Conservation (phyloP, 495 filamentous ascomycete species). For the Penicillium soppii region DNA sequence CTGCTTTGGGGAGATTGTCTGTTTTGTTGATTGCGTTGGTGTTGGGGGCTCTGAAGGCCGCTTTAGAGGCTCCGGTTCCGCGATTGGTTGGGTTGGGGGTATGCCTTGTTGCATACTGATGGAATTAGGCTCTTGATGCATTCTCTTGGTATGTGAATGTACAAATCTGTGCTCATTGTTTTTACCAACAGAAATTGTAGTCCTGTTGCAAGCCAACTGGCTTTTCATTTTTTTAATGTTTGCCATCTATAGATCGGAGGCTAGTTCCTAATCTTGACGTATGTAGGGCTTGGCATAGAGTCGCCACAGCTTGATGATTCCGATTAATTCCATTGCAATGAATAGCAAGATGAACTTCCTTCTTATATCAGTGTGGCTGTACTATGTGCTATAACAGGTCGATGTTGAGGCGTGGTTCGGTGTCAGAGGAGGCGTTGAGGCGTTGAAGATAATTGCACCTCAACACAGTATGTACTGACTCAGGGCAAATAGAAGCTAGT, state of each 20-base stretch:
- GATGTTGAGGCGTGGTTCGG: too few species aligned
- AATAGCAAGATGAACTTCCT: neutral
- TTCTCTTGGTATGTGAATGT: neutral
- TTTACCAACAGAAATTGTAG: neutral
- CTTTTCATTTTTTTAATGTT: too few species aligned
- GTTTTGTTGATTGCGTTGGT: neutral
- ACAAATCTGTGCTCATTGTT: neutral
- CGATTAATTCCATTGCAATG: conserved; percentile 2
- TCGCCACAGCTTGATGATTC: conserved; percentile 5
- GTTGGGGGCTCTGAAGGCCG: neutral
- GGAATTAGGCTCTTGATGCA: conserved; percentile 1
- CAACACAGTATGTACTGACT: neutral
- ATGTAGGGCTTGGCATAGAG: conserved; percentile 11
- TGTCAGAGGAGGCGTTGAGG: too few species aligned
- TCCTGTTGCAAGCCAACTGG: neutral
- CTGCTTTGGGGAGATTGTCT: neutral
- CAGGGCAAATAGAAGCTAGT: neutral
- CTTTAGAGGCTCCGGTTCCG: neutral
- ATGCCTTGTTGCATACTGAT: conserved; percentile 2
- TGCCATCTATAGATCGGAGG: conserved; percentile 8
- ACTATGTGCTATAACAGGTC: too few species aligned
- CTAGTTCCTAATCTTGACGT: conserved; percentile 22
- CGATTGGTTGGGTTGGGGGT: conserved; percentile 3
- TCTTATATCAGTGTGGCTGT: neutral
- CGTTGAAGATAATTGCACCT: too few species aligned